Evolutionary conservation across 768 basidiomycete genomes (phyloP).

Genomic region (Russula compacta): DNA sequence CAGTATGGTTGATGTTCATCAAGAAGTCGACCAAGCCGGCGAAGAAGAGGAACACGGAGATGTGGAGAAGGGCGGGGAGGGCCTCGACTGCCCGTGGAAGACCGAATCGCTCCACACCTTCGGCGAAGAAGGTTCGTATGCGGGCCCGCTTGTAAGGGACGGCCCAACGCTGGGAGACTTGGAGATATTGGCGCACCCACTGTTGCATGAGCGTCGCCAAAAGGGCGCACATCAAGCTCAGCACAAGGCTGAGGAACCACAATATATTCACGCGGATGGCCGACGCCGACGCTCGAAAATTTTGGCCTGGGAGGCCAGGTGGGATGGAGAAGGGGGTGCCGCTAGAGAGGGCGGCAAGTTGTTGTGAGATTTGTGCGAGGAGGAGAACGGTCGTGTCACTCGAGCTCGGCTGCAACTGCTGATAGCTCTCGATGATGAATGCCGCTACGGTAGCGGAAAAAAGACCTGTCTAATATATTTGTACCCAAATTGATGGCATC

Average conservation of each 20-base stretch:
- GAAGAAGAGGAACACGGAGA: slow-evolving; percentile 19
- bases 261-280: slow-evolving; percentile 14
- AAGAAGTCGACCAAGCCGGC: slow-evolving; percentile 17
- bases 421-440: slow-evolving; percentile 20
- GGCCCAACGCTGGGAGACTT: slow-evolving; percentile 9
- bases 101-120: slow-evolving; percentile 16
- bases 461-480: slow-evolving; percentile 20
- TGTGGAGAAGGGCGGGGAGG: slow-evolving; percentile 16
- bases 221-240: slow-evolving; percentile 18
- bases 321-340: slow-evolving; percentile 5
- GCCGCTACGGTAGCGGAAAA: slow-evolving; percentile 24
- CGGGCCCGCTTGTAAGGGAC: slow-evolving; percentile 14
- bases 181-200: slow-evolving; percentile 17
- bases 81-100: slow-evolving; percentile 16
- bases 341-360: slow-evolving; percentile 10
- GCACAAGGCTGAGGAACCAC: slow-evolving; percentile 17
- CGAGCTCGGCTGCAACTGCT: slow-evolving; percentile 18
- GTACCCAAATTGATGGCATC: neutral
- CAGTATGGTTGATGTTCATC: slow-evolving; percentile 4
- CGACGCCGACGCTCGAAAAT: neutral
- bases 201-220: slow-evolving; percentile 19
- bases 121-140: slow-evolving; percentile 16
- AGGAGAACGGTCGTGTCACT: slow-evolving; percentile 5
- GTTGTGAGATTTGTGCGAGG: slow-evolving; percentile 16
- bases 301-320: neutral